phyloP scores from a whole-genome alignment of 1,284 basidiomycete genomes.

The Ustilago xerochloae region DNA sequence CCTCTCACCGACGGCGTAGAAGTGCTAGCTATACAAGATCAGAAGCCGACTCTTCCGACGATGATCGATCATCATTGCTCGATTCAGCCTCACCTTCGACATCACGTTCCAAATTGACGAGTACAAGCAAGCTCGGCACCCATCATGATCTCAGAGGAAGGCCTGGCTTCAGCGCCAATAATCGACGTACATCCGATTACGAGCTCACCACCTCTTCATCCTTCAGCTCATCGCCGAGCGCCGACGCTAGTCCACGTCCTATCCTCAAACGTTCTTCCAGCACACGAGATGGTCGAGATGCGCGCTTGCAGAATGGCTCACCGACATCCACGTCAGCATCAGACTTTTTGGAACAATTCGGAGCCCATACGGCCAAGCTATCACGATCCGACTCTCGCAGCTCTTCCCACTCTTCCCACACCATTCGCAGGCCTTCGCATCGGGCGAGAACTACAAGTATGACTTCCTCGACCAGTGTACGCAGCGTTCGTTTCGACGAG shows the following conservation, averaged over 20 bases:
- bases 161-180: slow-evolving; percentile 7
- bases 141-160: slow-evolving; percentile 8
- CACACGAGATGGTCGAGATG: slow-evolving; percentile 28
- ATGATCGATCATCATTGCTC: neutral
- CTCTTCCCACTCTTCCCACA: slow-evolving; percentile 41
- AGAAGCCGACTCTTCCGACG: slow-evolving; percentile 10
- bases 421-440: slow-evolving; percentile 33
- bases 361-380: slow-evolving; percentile 29
- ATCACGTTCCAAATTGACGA: slow-evolving; percentile 8
- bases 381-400: slow-evolving; percentile 44
- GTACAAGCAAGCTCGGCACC: neutral
- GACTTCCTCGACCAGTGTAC: slow-evolving; percentile 31
- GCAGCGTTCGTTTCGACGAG: slow-evolving; percentile 46
- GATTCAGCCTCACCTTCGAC: slow-evolving; percentile 12
- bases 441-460: slow-evolving; percentile 38
- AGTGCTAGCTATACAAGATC: slow-evolving; percentile 35
- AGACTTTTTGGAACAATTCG: slow-evolving; percentile 26
- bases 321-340: slow-evolving; percentile 9
- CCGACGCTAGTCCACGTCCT: slow-evolving; percentile 31
- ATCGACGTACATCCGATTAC: slow-evolving; percentile 28
- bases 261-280: slow-evolving; percentile 41
- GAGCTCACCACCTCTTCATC: slow-evolving; percentile 17
- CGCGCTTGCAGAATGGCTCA: slow-evolving; percentile 15
- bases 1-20: slow-evolving; percentile 2
- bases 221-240: neutral